Evolutionary conservation across 352 stramenopile genomes (phyloP).

Genomic region (Phytophthora syringae): DNA sequence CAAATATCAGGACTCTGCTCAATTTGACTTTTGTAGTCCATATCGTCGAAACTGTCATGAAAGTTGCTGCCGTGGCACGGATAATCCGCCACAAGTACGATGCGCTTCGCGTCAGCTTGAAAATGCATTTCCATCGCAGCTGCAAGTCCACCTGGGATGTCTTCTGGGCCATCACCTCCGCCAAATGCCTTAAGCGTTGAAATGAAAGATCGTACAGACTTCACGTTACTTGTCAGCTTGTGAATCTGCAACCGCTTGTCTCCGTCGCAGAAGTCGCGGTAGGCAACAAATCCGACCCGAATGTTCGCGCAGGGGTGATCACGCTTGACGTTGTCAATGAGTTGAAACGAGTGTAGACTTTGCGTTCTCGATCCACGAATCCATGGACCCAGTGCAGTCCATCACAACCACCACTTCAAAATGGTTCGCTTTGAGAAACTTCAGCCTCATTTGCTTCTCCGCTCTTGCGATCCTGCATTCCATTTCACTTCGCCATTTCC

Average conservation of each 20-base stretch:
- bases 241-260: slow-evolving; percentile 29
- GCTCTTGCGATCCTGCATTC: slow-evolving; percentile 21
- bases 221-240: slow-evolving; percentile 27
- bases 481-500: slow-evolving; percentile 35
- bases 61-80: slow-evolving; percentile 48
- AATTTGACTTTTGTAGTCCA: slow-evolving; percentile 21
- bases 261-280: slow-evolving; percentile 50
- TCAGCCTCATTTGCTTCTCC: slow-evolving; percentile 16
- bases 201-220: slow-evolving; percentile 32
- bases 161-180: slow-evolving; percentile 40
- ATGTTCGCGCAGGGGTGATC: slow-evolving; percentile 30
- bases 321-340: slow-evolving; percentile 39
- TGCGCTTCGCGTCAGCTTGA: slow-evolving; percentile 26
- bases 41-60: slow-evolving; percentile 16
- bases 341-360: slow-evolving; percentile 34
- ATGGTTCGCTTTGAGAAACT: slow-evolving; percentile 23
- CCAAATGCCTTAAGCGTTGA: slow-evolving; percentile 27
- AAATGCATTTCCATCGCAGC: slow-evolving; percentile 39
- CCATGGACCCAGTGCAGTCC: slow-evolving; percentile 55
- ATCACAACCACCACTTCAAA: slow-evolving; percentile 56
- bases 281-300: slow-evolving; percentile 49
- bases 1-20: slow-evolving; percentile 40
- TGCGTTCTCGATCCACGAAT: slow-evolving; percentile 37
- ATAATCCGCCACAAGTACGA: slow-evolving; percentile 44
- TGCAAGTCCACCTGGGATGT: slow-evolving; percentile 46